These are phyloP conservation scores for Naganishia onofrii DNA, from an alignment of 768 basidiomycete genomes.

Conservation along the genomic window DNA sequence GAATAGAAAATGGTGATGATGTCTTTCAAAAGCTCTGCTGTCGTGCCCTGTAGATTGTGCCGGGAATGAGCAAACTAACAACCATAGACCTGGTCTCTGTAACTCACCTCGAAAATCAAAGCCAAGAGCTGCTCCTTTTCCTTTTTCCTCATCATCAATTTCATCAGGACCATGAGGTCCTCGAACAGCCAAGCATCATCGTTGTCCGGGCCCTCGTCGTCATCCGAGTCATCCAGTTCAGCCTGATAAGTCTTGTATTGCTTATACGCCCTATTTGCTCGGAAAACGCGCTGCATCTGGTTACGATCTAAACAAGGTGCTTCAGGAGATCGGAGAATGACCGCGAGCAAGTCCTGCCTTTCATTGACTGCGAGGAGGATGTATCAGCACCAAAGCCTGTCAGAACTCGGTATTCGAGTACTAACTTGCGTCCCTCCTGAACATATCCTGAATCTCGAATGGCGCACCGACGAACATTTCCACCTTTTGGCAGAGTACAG, in stretches of 20 bases:
- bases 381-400: slow-evolving; percentile 1
- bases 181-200: slow-evolving; percentile 97
- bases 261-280: slow-evolving; percentile 72
- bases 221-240: slow-evolving; percentile 71
- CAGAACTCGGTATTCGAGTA: slow-evolving; percentile 22
- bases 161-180: slow-evolving; percentile 75
- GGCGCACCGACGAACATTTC: slow-evolving; percentile 81
- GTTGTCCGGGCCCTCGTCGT: slow-evolving; percentile 85
- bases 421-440: slow-evolving; percentile 74
- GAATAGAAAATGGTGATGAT: slow-evolving; percentile 99
- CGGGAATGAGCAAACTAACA: not conserved
- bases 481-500: slow-evolving; percentile 81
- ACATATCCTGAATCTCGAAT: slow-evolving; percentile 78
- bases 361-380: slow-evolving; percentile 58
- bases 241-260: slow-evolving; percentile 67
- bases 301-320: slow-evolving; percentile 70
- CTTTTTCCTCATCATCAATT: slow-evolving; percentile 71
- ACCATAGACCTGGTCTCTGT: not conserved
- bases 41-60: slow-evolving; percentile 67
- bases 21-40: slow-evolving; percentile 91
- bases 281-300: slow-evolving; percentile 76
- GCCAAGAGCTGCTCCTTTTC: slow-evolving; percentile 91
- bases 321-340: slow-evolving; percentile 75
- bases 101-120: slow-evolving; percentile 82
- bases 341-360: slow-evolving; percentile 69